A percentile compares a stretch with the other conserved stretches of the same genome.
These are phyloP conservation scores for Apiospora phragmitis DNA, from an alignment of 2,329 filamentous ascomycete genomes.

Conservation along the genomic window DNA sequence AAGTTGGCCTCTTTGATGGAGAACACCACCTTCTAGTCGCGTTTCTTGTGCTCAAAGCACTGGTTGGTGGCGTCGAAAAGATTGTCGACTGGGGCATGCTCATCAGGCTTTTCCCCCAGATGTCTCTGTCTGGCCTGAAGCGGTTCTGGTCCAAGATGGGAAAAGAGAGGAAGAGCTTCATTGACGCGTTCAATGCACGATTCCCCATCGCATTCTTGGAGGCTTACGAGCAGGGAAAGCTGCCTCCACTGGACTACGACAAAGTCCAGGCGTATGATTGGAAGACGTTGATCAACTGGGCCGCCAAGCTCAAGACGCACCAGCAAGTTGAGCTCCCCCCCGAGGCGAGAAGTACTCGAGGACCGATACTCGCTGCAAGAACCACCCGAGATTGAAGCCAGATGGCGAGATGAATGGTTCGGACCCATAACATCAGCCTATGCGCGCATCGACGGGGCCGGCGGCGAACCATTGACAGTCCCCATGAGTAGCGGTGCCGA, in stretches of 20 bases:
- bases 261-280: slow-evolving; percentile 68
- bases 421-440: slow-evolving; percentile 54
- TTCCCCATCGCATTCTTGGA: slow-evolving; percentile 67
- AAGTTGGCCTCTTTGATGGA: slow-evolving; percentile 37
- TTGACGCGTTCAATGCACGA: slow-evolving; percentile 58
- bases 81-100: slow-evolving; percentile 63
- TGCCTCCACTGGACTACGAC: slow-evolving; percentile 65
- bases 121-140: slow-evolving; percentile 51
- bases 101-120: slow-evolving; percentile 54
- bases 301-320: slow-evolving; percentile 50
- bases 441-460: slow-evolving; percentile 55
- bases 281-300: slow-evolving; percentile 66
- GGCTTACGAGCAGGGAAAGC: slow-evolving; percentile 63
- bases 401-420: slow-evolving; percentile 61
- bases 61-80: slow-evolving; percentile 61
- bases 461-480: slow-evolving; percentile 47
- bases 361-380: slow-evolving; percentile 42
- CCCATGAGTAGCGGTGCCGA: slow-evolving; percentile 23
- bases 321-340: slow-evolving; percentile 50
- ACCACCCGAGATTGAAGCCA: slow-evolving; percentile 34
- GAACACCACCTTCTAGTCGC: slow-evolving; percentile 54
- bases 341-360: slow-evolving; percentile 45
- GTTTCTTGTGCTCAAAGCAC: slow-evolving; percentile 56
- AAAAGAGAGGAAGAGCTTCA: slow-evolving; percentile 50
- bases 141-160: slow-evolving; percentile 56